A percentile compares a stretch with the other conserved stretches of the same genome.
These are phyloP conservation scores for Aspergillus ruber DNA, from an alignment of 2,329 filamentous ascomycete species.

Conservation along the genomic window DNA sequence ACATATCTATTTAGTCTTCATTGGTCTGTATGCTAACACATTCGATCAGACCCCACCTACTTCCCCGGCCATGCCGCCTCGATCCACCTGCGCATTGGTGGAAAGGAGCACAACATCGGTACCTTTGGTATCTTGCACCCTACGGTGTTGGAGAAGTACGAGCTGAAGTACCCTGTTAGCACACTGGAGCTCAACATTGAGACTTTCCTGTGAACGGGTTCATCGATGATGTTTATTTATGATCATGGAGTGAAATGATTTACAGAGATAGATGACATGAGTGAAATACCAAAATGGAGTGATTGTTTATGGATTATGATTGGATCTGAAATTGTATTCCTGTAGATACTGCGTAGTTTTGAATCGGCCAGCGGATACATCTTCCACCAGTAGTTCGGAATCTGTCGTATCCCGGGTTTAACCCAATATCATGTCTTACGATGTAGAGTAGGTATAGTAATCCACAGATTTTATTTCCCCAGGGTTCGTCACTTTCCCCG, in stretches of 20 bases:
- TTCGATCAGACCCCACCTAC: slow-evolving; percentile 64
- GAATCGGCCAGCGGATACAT: no score
- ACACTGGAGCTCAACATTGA: slow-evolving; percentile 93
- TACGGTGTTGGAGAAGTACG: slow-evolving; percentile 86
- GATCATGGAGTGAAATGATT: slow-evolving; percentile 3
- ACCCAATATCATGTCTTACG: no score
- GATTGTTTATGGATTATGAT: slow-evolving; percentile 1
- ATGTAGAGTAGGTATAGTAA: no score
- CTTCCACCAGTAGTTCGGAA: no score
- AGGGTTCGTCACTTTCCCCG: slow-evolving; percentile 3
- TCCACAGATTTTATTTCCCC: background rate
- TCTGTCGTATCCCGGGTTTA: no score
- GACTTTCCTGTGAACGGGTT: slow-evolving; percentile 63
- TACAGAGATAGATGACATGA: slow-evolving; percentile 21
- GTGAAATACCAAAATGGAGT: slow-evolving; percentile 1
- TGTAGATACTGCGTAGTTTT: no score
- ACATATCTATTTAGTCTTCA: background rate
- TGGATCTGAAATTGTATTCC: no score
- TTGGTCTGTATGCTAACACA: background rate
- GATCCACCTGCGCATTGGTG: slow-evolving; percentile 68
- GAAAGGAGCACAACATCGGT: slow-evolving; percentile 71
- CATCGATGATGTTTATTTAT: background rate
- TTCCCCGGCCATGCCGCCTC: slow-evolving; percentile 84
- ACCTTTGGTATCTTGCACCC: slow-evolving; percentile 93
- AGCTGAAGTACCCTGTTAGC: slow-evolving; percentile 87